Conservation (phyloP, 805 yeast genomes). For the Kuraishia molischiana region DNA sequence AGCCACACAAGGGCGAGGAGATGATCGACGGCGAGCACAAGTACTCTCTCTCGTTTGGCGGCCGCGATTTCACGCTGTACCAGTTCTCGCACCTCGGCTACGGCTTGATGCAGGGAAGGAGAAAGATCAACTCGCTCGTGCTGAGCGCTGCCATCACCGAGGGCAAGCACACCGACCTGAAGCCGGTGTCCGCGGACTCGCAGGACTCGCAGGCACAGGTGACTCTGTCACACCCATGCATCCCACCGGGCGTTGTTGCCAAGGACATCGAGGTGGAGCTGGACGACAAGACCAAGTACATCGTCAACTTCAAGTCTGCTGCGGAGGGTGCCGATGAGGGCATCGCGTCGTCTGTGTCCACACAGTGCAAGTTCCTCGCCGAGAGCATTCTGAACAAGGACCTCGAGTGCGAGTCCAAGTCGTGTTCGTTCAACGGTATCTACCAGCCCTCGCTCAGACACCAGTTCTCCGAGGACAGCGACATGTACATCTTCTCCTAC, state of each 20-base stretch:
- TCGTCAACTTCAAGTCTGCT: slow-evolving; percentile 23
- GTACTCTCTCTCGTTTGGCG: slow-evolving; percentile 72
- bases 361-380: slow-evolving; percentile 82
- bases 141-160: slow-evolving; percentile 39
- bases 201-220: slow-evolving; percentile 30
- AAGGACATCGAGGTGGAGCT: slow-evolving; percentile 51
- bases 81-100: slow-evolving; percentile 94
- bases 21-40: slow-evolving; percentile 87
- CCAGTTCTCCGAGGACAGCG: slow-evolving; percentile 64
- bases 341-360: slow-evolving; percentile 38
- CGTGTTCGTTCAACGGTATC: slow-evolving; percentile 95
- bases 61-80: slow-evolving; percentile 68
- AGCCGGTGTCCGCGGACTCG: slow-evolving; percentile 24
- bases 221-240: slow-evolving; percentile 68
- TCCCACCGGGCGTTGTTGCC: slow-evolving; percentile 69
- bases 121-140: slow-evolving; percentile 61
- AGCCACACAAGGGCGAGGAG: slow-evolving; percentile 60
- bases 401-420: slow-evolving; percentile 56
- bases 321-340: slow-evolving; percentile 17
- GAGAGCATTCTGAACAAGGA: slow-evolving; percentile 82
- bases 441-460: slow-evolving; percentile 88
- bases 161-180: slow-evolving; percentile 13
- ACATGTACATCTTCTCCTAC: slow-evolving; percentile 85
- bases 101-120: slow-evolving; percentile 92
- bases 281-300: slow-evolving; percentile 21